These are phyloP conservation scores for Moelleriella libera DNA, from an alignment of 2,329 filamentous ascomycete genomes.

Conservation along the genomic window DNA sequence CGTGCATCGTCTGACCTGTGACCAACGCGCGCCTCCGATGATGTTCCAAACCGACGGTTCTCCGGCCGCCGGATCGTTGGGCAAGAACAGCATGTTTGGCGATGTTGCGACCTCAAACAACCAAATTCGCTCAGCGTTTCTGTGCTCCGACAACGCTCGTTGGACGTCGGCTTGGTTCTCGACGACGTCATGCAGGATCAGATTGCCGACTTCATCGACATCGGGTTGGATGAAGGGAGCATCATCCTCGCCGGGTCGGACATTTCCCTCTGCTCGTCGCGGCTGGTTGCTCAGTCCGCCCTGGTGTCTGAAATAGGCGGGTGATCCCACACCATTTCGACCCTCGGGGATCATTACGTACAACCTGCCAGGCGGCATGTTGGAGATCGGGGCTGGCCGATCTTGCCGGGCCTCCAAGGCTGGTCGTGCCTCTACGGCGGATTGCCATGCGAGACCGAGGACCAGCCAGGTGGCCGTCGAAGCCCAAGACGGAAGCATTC, in stretches of 20 bases:
- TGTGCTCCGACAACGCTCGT: background rate
- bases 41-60: background rate
- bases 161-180: background rate
- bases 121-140: background rate
- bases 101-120: background rate
- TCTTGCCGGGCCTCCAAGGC: background rate
- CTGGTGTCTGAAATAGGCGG: background rate
- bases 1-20: background rate
- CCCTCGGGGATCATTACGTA: background rate
- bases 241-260: background rate
- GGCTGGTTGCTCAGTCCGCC: background rate
- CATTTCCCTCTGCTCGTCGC: background rate
- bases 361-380: background rate
- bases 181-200: background rate
- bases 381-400: background rate
- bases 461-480: background rate
- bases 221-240: background rate
- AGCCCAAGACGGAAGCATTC: background rate
- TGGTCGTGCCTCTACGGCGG: background rate
- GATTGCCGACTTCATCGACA: background rate
- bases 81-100: background rate
- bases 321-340: background rate
- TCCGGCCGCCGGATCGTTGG: background rate
- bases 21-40: background rate
- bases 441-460: background rate